phyloP scores from a whole-genome alignment of 108 stramenopile species.

The Cyclotella baltica region DNA sequence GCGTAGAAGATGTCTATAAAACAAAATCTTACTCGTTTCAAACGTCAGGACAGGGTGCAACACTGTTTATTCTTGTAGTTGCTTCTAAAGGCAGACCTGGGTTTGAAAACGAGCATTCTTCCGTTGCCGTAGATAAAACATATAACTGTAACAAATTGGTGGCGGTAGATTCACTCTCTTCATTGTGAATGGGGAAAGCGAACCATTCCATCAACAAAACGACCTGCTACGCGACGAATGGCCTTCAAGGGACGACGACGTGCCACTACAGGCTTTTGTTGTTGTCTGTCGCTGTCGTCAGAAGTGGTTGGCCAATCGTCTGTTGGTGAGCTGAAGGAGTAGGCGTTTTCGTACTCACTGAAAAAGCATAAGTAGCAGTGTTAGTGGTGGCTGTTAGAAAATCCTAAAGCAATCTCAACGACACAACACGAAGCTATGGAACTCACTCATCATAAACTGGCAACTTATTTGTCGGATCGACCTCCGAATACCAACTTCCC shows the following conservation, averaged over 20 bases:
- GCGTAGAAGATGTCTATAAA: background rate
- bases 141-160: background rate
- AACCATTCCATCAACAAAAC: constrained; percentile 19
- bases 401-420: background rate
- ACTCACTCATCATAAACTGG: constrained; percentile 63
- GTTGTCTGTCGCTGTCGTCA: constrained; percentile 5
- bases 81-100: background rate
- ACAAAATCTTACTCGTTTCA: background rate
- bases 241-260: constrained; percentile 47
- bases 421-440: background rate
- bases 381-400: background rate
- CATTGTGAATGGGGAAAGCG: constrained; percentile 19
- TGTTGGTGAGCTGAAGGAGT: constrained; percentile 51
- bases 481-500: constrained; percentile 48
- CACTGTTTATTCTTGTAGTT: background rate
- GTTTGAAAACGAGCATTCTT: background rate
- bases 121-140: background rate
- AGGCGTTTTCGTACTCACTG: constrained; percentile 48
- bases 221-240: constrained; percentile 48
- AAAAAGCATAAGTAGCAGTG: background rate
- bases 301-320: constrained; percentile 55
- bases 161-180: background rate
- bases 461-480: constrained; percentile 53
- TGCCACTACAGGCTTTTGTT: constrained; percentile 6
- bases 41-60: background rate